phyloP scores from a whole-genome alignment of 768 basidiomycete genomes.

The Cantharellus cinnabarinus region DNA sequence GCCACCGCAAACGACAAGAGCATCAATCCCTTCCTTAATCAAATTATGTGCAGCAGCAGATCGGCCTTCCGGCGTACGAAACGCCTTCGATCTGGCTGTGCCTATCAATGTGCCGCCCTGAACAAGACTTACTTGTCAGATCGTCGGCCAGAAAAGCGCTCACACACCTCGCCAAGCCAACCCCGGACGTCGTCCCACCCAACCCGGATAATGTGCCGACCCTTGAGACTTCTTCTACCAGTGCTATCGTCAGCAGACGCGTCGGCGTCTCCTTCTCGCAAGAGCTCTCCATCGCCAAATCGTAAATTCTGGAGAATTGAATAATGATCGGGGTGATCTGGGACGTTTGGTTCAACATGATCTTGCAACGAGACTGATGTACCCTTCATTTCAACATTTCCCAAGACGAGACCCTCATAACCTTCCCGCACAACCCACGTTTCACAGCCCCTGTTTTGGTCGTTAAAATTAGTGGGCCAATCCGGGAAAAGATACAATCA shows the following conservation, averaged over 20 bases:
- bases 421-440: slow-evolving; percentile 94
- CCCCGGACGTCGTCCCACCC: slow-evolving; percentile 97
- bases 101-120: slow-evolving; percentile 91
- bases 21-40: slow-evolving; percentile 92
- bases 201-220: slow-evolving; percentile 80
- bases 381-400: slow-evolving; percentile 27
- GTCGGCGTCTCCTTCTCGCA: slow-evolving; percentile 48
- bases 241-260: slow-evolving; percentile 46
- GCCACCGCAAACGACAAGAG: slow-evolving; percentile 90
- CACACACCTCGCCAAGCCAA: slow-evolving; percentile 69
- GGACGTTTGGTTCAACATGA: slow-evolving; percentile 3
- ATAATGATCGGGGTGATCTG: slow-evolving; percentile 10
- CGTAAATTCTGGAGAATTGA: slow-evolving; percentile 47
- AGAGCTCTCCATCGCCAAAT: slow-evolving; percentile 59
- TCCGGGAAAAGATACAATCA: slow-evolving; percentile 15
- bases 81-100: slow-evolving; percentile 69
- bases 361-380: not conserved
- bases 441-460: slow-evolving; percentile 60
- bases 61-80: slow-evolving; percentile 76
- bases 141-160: not conserved
- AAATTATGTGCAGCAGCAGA: slow-evolving; percentile 77
- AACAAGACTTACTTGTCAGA: not conserved
- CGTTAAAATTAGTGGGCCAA: not conserved
- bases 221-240: slow-evolving; percentile 45
- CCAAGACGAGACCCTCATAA: slow-evolving; percentile 91